phyloP scores from a whole-genome alignment of 352 stramenopile genomes.

The Paralagenidium karlingii region DNA sequence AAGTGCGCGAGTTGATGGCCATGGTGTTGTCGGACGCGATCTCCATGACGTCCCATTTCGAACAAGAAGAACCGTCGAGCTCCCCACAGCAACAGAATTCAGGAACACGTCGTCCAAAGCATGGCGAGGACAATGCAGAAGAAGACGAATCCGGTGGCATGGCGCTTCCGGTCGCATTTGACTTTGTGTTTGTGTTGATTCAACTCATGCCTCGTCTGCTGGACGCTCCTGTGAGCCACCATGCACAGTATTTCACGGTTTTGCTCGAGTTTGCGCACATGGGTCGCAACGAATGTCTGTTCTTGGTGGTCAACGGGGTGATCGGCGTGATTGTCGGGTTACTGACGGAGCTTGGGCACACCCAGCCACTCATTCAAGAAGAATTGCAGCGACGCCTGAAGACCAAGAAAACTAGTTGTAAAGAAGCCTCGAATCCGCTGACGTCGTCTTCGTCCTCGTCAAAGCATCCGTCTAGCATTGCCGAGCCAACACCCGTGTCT shows the following conservation, averaged over 20 bases:
- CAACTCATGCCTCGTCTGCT: conserved; percentile 66
- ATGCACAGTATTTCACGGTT: conserved; percentile 62
- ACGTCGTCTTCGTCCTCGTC: too few species aligned
- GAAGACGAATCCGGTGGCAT: conserved; percentile 4
- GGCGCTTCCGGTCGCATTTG: conserved; percentile 52
- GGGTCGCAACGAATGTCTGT: conserved; percentile 69
- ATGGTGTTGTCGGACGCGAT: conserved; percentile 60
- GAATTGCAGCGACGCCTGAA: conserved; percentile 62
- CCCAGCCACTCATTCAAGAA: conserved; percentile 42
- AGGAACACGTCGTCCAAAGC: not conserved
- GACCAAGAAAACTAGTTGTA: too few species aligned
- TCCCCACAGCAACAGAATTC: not conserved
- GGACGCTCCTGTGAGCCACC: conserved; percentile 45
- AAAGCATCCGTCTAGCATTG: not conserved
- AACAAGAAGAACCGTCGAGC: not conserved
- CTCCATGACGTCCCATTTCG: conserved; percentile 14
- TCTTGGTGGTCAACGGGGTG: conserved; percentile 72
- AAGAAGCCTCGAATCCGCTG: too few species aligned
- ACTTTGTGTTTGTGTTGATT: conserved; percentile 72
- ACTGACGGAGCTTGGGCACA: conserved; percentile 36
- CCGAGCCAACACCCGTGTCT: too few species aligned
- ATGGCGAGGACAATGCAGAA: not conserved
- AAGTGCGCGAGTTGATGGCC: conserved; percentile 60
- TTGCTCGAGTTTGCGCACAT: conserved; percentile 69
- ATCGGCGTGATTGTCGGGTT: conserved; percentile 61